Conservation (phyloP, 2,329 filamentous ascomycete genomes). For the Botryotinia narcissicola region DNA sequence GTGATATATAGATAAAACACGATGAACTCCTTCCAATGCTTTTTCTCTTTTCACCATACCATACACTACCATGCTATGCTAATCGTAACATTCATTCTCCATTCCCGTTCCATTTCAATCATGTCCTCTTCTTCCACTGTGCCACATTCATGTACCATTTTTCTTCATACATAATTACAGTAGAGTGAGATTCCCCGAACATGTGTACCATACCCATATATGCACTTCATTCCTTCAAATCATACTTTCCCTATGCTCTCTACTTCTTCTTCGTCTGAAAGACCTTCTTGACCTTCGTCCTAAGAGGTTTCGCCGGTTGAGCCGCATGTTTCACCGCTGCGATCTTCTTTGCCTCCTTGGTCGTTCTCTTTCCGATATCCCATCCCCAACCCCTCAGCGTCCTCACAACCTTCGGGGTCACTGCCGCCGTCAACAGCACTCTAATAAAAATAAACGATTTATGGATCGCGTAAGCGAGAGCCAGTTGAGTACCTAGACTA, state of each 20-base stretch:
- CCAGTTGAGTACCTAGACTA: constrained; percentile 82
- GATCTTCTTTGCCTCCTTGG: constrained; percentile 39
- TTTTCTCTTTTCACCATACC: neutral
- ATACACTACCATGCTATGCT: neutral
- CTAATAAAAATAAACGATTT: constrained; percentile 96
- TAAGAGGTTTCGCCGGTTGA: constrained; percentile 22
- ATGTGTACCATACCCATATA: constrained; percentile 1
- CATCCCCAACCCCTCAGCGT: constrained; percentile 84
- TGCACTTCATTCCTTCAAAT: neutral
- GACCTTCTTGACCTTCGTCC: neutral
- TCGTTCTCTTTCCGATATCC: constrained; percentile 79
- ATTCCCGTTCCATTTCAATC: neutral
- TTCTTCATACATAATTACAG: neutral
- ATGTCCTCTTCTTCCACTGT: neutral
- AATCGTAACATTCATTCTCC: neutral
- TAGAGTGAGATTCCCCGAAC: neutral
- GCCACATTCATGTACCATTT: neutral
- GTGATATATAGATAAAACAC: neutral
- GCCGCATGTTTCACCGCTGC: constrained; percentile 28
- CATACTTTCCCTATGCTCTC: neutral
- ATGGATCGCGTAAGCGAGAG: constrained; percentile 93
- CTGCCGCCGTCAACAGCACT: constrained; percentile 86
- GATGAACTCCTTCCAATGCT: constrained; percentile 12
- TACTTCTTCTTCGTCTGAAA: constrained; percentile 2
- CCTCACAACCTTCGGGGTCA: constrained; percentile 94